Base-by-base conservation (phyloP, 345 rosid species). In the Orychophragmus violaceus region DNA sequence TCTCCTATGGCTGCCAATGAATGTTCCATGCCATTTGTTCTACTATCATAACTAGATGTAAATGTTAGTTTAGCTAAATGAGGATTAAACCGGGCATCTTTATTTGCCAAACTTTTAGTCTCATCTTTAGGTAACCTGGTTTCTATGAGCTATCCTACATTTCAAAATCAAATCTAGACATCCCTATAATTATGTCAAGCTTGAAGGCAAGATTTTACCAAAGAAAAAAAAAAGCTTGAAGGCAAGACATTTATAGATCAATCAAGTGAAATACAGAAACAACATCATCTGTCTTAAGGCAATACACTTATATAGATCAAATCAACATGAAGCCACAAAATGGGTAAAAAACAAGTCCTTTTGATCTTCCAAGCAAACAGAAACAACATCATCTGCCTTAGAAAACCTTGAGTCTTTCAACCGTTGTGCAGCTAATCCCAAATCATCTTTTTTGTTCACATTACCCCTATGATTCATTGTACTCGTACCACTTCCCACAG, bases 1-100 rank as follows among this genome's bases (percentile, higher is more conserved):
- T 90, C 97, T 80, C 96, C 96, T 78, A 90, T 81, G 35, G 96
- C 97, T 78, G 83, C 86, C 62, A 94, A 69, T 54, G 90, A 83
- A 68, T 87, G 85, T 61, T 87, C 96, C 58, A 90, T 70, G 58
- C 74, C 87, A 52, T 59, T 79, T 19, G 89, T 88, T 73, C 86
- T 80, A 67, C 88, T 94, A 51, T 94, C 86, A 77, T 81, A 90
- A 52, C 90, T 90, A 8, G 91, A 85, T 23, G 96, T 18, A 27
- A 39, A 54, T 41, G n/a, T 10, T 65, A 25, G 21, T 25, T 18
- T 27, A 4, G 0, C 33, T 8, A 60, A 2, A 50, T 54, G 7
- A 39, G 8, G 18, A 14, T 5, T 11, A 29, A 53, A 41, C 14
- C 13, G n/a, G 5, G 5, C 37, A 33, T 33, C n/a, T 33, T 10